Evolutionary conservation across 352 stramenopile genomes (phyloP).

Genomic region (Phytophthora sojae): DNA sequence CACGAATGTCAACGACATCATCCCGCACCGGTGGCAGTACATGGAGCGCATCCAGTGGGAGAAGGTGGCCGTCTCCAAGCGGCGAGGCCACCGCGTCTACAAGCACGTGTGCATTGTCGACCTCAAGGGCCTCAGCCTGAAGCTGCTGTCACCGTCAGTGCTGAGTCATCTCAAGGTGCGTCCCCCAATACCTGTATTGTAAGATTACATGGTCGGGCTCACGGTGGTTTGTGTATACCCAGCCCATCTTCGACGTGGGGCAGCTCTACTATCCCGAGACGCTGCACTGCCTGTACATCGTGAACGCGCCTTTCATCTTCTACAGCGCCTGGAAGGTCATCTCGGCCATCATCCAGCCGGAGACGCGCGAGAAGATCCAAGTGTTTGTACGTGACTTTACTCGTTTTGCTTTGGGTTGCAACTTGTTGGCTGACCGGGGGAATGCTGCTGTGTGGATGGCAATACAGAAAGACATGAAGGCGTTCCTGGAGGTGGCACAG

Average conservation of each 20-base stretch:
- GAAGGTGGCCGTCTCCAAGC: constrained; percentile 74
- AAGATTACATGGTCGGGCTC: neutral
- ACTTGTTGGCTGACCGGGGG: constrained; percentile 4
- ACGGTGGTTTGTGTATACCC: constrained; percentile 8
- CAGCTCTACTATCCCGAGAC: constrained; percentile 87
- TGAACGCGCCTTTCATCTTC: constrained; percentile 87
- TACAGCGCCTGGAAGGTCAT: constrained; percentile 87
- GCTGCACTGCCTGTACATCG: constrained; percentile 77
- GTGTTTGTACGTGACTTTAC: constrained; percentile 62
- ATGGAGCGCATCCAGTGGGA: constrained; percentile 87
- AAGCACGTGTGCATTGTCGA: constrained; percentile 89
- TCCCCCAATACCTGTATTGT: constrained; percentile 2
- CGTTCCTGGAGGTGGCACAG: constrained; percentile 64
- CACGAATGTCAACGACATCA: constrained; percentile 54
- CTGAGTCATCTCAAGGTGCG: constrained; percentile 73
- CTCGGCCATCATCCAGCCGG: constrained; percentile 67
- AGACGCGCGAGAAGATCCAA: constrained; percentile 87
- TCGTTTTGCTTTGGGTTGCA: neutral
- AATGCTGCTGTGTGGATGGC: neutral
- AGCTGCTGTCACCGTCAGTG: constrained; percentile 63
- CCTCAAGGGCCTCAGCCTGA: constrained; percentile 73
- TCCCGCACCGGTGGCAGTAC: constrained; percentile 75
- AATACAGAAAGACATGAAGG: constrained; percentile 60
- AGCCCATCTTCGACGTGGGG: constrained; percentile 83
- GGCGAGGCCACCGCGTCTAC: constrained; percentile 69